These are phyloP conservation scores for Pyrenophora teres DNA, from an alignment of 2,329 filamentous ascomycete genomes.

Conservation along the genomic window DNA sequence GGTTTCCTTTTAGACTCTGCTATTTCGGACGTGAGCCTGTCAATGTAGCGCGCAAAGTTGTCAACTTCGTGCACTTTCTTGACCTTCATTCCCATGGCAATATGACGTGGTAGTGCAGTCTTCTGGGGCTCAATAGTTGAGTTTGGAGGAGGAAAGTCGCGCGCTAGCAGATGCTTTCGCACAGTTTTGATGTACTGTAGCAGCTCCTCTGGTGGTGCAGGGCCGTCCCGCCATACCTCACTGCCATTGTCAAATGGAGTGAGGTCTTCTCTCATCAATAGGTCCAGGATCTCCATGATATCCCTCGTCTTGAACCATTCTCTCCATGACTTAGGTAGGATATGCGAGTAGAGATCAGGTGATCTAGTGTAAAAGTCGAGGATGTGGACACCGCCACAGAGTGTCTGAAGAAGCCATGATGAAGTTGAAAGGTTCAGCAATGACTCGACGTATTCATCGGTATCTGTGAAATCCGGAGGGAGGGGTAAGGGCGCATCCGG, in stretches of 20 bases:
- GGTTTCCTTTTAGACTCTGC: slow-evolving; percentile 34
- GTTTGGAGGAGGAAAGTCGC: slow-evolving; percentile 58
- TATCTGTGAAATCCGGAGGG: slow-evolving; percentile 68
- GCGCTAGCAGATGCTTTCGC: slow-evolving; percentile 68
- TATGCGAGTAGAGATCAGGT: slow-evolving; percentile 77
- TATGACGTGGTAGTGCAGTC: slow-evolving; percentile 67
- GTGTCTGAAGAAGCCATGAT: slow-evolving; percentile 76
- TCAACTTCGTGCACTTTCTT: slow-evolving; percentile 96
- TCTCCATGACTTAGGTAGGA: slow-evolving; percentile 82
- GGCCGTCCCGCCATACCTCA: slow-evolving; percentile 50
- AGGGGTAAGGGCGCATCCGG: slow-evolving; percentile 67
- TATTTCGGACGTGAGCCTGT: slow-evolving; percentile 65
- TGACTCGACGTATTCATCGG: slow-evolving; percentile 78
- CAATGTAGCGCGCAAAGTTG: slow-evolving; percentile 85
- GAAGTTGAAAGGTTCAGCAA: slow-evolving; percentile 77
- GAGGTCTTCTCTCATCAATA: slow-evolving; percentile 80
- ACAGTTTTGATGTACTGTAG: slow-evolving; percentile 74
- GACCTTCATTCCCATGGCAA: slow-evolving; percentile 89
- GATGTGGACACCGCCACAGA: slow-evolving; percentile 98
- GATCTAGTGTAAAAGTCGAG: slow-evolving; percentile 91
- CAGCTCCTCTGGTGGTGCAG: slow-evolving; percentile 60
- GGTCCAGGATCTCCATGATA: slow-evolving; percentile 76
- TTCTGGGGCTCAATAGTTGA: slow-evolving; percentile 46
- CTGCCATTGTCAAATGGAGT: slow-evolving; percentile 39
- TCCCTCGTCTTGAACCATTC: slow-evolving; percentile 72